phyloP scores from a whole-genome alignment of 768 basidiomycete genomes.

The Lyophyllum atratum region DNA sequence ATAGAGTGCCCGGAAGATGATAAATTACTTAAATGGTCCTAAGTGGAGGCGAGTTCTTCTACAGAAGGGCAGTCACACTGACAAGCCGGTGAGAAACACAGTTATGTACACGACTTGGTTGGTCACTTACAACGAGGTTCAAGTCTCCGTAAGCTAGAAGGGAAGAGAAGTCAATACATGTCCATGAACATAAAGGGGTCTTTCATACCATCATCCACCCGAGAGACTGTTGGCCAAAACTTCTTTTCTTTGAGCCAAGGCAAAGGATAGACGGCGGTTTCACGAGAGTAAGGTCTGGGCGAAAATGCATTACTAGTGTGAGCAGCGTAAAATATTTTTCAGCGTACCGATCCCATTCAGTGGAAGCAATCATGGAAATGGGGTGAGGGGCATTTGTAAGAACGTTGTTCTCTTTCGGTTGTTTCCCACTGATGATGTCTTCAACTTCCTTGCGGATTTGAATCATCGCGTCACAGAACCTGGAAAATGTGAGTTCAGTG shows the following conservation, averaged over 20 bases:
- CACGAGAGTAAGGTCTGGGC: conserved; percentile 82
- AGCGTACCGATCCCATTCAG: conserved; percentile 86
- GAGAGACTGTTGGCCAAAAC: conserved; percentile 94
- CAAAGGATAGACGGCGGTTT: conserved; percentile 89
- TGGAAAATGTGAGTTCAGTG: conserved; percentile 24
- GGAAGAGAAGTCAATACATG: conserved; percentile 1
- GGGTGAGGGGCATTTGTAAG: conserved; percentile 96
- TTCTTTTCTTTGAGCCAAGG: conserved; percentile 84
- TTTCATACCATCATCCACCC: conserved; percentile 87
- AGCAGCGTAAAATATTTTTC: neutral
- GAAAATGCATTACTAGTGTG: conserved; percentile 3
- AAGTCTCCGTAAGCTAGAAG: conserved; percentile 84
- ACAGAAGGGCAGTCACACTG: conserved; percentile 89
- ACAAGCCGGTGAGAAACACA: conserved; percentile 14
- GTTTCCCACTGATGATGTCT: conserved; percentile 82
- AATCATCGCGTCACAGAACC: conserved; percentile 99
- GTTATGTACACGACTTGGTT: neutral
- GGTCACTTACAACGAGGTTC: conserved; percentile 75
- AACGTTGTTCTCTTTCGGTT: conserved; percentile 89
- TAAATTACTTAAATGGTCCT: conserved; percentile 15
- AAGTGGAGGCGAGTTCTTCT: conserved; percentile 63
- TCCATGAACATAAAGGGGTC: neutral
- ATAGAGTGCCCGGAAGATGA: conserved; percentile 38
- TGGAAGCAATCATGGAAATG: conserved; percentile 65
- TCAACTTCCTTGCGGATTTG: conserved; percentile 91